Evolutionary conservation across 306 rosid genomes (phyloP).

Genomic region (Acmispon strigosus): DNA sequence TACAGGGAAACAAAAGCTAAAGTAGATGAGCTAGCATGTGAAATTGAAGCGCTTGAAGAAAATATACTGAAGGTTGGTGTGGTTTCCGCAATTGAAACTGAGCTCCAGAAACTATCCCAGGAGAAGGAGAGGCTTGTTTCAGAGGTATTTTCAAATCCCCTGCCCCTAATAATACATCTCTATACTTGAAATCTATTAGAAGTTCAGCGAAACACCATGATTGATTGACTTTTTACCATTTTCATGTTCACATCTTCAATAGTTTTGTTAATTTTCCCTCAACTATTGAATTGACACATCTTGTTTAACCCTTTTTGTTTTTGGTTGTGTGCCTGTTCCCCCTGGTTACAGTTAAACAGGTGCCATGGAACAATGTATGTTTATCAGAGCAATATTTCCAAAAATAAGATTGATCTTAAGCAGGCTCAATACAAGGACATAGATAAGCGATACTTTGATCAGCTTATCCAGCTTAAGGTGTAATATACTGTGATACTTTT

Average conservation of each 20-base stretch:
- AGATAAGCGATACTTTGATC: slow-evolving; percentile 84
- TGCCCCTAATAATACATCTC: background rate
- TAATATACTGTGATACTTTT: background rate
- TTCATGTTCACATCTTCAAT: background rate
- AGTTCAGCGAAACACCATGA: background rate
- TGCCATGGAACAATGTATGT: slow-evolving; percentile 73
- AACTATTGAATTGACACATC: slow-evolving; percentile 10
- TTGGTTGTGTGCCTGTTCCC: background rate
- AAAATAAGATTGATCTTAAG: slow-evolving; percentile 74
- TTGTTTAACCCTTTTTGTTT: background rate
- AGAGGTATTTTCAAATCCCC: slow-evolving; percentile 49
- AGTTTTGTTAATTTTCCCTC: slow-evolving; percentile 6
- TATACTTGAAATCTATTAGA: background rate
- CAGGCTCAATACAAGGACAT: slow-evolving; percentile 86
- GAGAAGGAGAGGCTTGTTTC: slow-evolving; percentile 82
- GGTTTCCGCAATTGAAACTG: slow-evolving; percentile 44
- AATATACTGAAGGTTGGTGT: slow-evolving; percentile 59
- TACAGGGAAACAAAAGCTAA: slow-evolving; percentile 81
- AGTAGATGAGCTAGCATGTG: slow-evolving; percentile 55
- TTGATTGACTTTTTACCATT: slow-evolving; percentile 2
- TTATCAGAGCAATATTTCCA: slow-evolving; percentile 67
- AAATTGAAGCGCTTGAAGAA: slow-evolving; percentile 76
- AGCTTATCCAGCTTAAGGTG: slow-evolving; percentile 96
- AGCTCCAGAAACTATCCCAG: slow-evolving; percentile 55
- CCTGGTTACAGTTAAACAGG: slow-evolving; percentile 57